Evolutionary conservation across 805 yeast genomes (phyloP).

Genomic region (Myxozyma geophila): DNA sequence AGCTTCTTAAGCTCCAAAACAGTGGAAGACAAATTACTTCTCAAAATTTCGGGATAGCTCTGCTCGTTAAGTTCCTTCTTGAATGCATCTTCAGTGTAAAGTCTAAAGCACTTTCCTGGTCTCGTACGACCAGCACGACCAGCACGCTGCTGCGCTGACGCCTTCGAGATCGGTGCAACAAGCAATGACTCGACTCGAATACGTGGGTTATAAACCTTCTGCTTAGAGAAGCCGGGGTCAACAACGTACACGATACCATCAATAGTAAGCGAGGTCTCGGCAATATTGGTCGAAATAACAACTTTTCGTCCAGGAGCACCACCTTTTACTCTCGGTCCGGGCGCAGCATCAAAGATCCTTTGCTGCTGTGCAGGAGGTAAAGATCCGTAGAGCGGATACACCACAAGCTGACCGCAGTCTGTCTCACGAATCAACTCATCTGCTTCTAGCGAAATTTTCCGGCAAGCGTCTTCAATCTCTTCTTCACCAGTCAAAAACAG

Average conservation of each 20-base stretch:
- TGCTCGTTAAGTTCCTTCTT: slow-evolving; percentile 92
- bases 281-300: slow-evolving; percentile 90
- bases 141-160: slow-evolving; percentile 97
- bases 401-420: slow-evolving; percentile 84
- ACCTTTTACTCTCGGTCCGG: slow-evolving; percentile 66
- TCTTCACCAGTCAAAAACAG: slow-evolving; percentile 94
- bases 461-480: slow-evolving; percentile 95
- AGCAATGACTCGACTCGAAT: slow-evolving; percentile 91
- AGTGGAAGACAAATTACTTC: slow-evolving; percentile 88
- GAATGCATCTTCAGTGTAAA: slow-evolving; percentile 96
- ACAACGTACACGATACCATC: slow-evolving; percentile 97
- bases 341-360: slow-evolving; percentile 89
- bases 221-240: slow-evolving; percentile 96
- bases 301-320: slow-evolving; percentile 96
- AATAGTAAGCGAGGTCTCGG: slow-evolving; percentile 96
- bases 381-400: slow-evolving; percentile 94
- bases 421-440: slow-evolving; percentile 89
- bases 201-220: slow-evolving; percentile 94
- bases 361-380: slow-evolving; percentile 96
- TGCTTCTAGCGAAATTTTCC: slow-evolving; percentile 83
- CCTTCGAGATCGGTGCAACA: slow-evolving; percentile 95
- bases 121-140: slow-evolving; percentile 99
- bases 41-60: slow-evolving; percentile 91
- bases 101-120: slow-evolving; percentile 96
- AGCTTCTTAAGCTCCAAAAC: slow-evolving; percentile 91